These are phyloP conservation scores for Circinella umbellata DNA, from an alignment of 371 early-diverging fungal genomes.

Conservation along the genomic window DNA sequence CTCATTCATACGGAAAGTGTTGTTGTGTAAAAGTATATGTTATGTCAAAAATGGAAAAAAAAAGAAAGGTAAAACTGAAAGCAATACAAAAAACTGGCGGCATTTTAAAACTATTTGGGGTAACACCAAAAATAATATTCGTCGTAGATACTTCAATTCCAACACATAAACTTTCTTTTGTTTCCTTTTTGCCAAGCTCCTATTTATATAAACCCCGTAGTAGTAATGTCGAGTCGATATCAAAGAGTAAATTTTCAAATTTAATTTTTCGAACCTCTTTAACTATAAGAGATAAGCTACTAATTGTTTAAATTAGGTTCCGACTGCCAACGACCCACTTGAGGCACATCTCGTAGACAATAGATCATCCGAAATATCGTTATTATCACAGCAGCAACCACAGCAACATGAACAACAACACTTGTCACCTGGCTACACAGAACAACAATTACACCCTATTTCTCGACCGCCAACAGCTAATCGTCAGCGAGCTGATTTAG, in stretches of 20 bases:
- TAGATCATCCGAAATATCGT: neutral
- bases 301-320: slow-evolving; percentile 14
- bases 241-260: slow-evolving; percentile 14
- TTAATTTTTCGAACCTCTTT: neutral
- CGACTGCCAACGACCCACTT: slow-evolving; percentile 21
- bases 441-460: slow-evolving; percentile 1
- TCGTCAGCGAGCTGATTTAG: slow-evolving; percentile 28
- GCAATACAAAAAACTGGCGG: neutral
- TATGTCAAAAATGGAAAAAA: neutral
- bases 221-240: slow-evolving; percentile 19
- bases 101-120: neutral
- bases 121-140: too few species aligned
- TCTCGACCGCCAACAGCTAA: slow-evolving; percentile 3
- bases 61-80: neutral
- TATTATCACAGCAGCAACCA: neutral
- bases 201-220: neutral
- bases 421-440: neutral
- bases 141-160: too few species aligned
- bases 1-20: slow-evolving; percentile 8
- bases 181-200: slow-evolving; percentile 14
- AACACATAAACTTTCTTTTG: too few species aligned
- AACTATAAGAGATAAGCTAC: too few species aligned
- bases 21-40: neutral
- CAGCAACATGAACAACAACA: neutral
- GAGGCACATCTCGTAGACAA: slow-evolving; percentile 8